Conservation (phyloP, 1,284 basidiomycete genomes). For the Cutaneotrichosporon spelunceum region DNA sequence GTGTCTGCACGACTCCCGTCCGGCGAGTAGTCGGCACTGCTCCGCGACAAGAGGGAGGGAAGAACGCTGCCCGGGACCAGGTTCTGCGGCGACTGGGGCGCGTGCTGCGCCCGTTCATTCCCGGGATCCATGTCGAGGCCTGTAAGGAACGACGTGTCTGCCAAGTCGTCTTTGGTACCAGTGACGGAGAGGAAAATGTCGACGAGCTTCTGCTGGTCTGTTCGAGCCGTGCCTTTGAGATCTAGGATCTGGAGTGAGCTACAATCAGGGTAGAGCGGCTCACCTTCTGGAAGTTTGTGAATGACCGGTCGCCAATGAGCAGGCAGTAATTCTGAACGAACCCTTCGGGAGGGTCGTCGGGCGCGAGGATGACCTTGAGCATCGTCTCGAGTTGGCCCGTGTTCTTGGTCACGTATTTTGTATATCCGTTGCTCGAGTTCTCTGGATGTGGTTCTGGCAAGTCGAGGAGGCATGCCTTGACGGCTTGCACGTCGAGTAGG, state of each 20-base stretch:
- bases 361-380: conserved; percentile 89
- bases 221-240: conserved; percentile 83
- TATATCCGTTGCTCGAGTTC: conserved; percentile 56
- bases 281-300: conserved; percentile 96
- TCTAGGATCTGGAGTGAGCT: conserved; percentile 71
- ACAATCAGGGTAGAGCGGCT: conserved; percentile 6
- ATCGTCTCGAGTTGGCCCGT: conserved; percentile 80
- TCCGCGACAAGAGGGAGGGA: conserved; percentile 25
- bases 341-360: conserved; percentile 82
- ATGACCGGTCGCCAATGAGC: conserved; percentile 84
- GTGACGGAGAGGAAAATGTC: conserved; percentile 89
- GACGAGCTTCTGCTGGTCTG: conserved; percentile 80
- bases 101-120: background rate
- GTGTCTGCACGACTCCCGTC: conserved; percentile 56
- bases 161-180: conserved; percentile 78
- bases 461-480: conserved; percentile 78
- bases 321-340: conserved; percentile 93
- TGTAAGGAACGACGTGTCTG: conserved; percentile 83
- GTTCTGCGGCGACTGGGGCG: conserved; percentile 29
- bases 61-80: conserved; percentile 14
- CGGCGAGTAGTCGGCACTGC: conserved; percentile 35
- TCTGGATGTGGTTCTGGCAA: conserved; percentile 59
- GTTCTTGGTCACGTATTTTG: conserved; percentile 72
- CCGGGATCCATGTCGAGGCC: conserved; percentile 83
- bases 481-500: conserved; percentile 80